These are phyloP conservation scores for Panicum miliaceum DNA, from an alignment of 176 grass and related monocot species.

Conservation along the genomic window DNA sequence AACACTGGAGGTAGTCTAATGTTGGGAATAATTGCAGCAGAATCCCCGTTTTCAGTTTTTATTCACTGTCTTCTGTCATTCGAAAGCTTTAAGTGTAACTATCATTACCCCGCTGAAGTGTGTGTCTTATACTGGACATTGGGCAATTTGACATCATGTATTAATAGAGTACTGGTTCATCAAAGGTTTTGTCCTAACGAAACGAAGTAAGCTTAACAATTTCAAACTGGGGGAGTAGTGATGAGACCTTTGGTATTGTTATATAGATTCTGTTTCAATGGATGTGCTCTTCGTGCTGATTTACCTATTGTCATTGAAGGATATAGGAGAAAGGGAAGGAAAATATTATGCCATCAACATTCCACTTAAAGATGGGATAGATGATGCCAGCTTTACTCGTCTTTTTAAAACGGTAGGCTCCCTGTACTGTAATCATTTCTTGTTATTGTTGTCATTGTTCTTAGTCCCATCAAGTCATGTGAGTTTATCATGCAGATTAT, in stretches of 20 bases:
- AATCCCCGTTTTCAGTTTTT: not conserved
- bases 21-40: not conserved
- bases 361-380: conserved; percentile 99
- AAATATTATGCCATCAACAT: conserved; percentile 99
- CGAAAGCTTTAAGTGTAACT: not conserved
- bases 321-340: conserved; percentile 96
- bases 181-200: too few relatives aligned
- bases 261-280: conserved; percentile 2
- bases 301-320: conserved; percentile 54
- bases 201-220: too few relatives aligned
- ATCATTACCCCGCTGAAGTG: conserved; percentile 1
- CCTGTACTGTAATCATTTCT: conserved; percentile 21
- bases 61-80: not conserved
- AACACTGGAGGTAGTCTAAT: not conserved
- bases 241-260: conserved; percentile 4
- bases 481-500: conserved; percentile 73
- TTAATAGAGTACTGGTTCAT: too few relatives aligned
- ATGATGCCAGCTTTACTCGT: conserved; percentile 85
- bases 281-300: conserved; percentile 24
- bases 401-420: conserved; percentile 82
- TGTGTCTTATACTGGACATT: not conserved
- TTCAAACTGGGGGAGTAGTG: not conserved
- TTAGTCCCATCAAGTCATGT: conserved; percentile 20
- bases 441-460: conserved; percentile 1
- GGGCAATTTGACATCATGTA: not conserved